Evolutionary conservation across 1,139 yeast genomes (phyloP).

Genomic region (Wickerhamomyces sp.): DNA sequence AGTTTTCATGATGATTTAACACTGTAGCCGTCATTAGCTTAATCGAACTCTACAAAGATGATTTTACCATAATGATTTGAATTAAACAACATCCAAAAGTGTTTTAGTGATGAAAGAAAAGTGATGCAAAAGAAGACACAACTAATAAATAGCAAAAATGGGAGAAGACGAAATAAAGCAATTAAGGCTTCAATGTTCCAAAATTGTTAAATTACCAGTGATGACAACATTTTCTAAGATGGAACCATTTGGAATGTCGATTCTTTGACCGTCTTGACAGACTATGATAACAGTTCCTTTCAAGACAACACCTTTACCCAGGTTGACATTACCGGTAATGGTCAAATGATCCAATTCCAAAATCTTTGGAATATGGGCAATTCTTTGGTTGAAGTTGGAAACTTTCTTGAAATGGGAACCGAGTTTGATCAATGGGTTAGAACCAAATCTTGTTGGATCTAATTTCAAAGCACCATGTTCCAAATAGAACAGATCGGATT

Average conservation of each 20-base stretch:
- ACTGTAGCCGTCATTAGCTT: too few relatives aligned
- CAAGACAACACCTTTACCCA: conserved; percentile 86
- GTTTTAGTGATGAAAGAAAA: too few relatives aligned
- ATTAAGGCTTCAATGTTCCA: conserved; percentile 81
- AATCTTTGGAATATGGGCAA: conserved; percentile 94
- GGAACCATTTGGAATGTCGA: conserved; percentile 95
- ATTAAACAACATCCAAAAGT: too few relatives aligned
- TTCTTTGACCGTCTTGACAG: conserved; percentile 94
- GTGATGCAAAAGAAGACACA: too few relatives aligned
- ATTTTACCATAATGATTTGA: too few relatives aligned
- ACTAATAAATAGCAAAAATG: too few relatives aligned
- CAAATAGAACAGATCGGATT: conserved; percentile 89
- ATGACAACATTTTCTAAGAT: conserved; percentile 93
- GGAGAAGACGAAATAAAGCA: too few relatives aligned
- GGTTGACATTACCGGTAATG: conserved; percentile 90
- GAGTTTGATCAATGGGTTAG: conserved; percentile 91
- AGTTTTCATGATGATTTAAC: too few relatives aligned
- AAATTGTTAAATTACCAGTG: conserved; percentile 92
- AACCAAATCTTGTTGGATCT: conserved; percentile 83
- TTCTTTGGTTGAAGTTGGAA: conserved; percentile 81
- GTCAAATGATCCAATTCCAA: conserved; percentile 96
- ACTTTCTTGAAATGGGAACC: conserved; percentile 97
- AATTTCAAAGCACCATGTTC: conserved; percentile 88
- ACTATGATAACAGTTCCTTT: conserved; percentile 98
- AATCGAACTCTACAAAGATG: too few relatives aligned